phyloP scores from a whole-genome alignment of 805 yeast species.

The Metschnikowia kunwiensis region DNA sequence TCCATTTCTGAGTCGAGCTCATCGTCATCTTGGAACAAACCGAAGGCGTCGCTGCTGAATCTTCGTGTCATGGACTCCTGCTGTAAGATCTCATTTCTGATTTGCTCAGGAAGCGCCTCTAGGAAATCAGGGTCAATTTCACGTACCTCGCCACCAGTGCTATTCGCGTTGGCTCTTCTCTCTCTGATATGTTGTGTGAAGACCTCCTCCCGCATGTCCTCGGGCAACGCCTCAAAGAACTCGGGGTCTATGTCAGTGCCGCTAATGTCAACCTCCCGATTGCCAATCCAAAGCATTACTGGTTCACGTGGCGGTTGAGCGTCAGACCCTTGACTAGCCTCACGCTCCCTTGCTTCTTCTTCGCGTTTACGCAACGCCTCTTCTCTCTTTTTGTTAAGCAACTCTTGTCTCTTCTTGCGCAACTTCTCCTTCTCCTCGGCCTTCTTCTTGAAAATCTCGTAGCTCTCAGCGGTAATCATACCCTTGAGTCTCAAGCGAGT shows the following conservation, averaged over 20 bases:
- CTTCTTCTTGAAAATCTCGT: constrained; percentile 31
- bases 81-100: constrained; percentile 60
- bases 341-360: constrained; percentile 25
- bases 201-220: constrained; percentile 89
- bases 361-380: constrained; percentile 28
- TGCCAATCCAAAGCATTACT: constrained; percentile 69
- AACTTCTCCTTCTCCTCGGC: constrained; percentile 26
- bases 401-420: constrained; percentile 30
- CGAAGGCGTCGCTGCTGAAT: constrained; percentile 23
- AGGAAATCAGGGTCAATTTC: constrained; percentile 80
- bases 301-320: constrained; percentile 37
- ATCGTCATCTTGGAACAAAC: constrained; percentile 18
- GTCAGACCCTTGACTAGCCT: constrained; percentile 2
- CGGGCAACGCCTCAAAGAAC: constrained; percentile 85
- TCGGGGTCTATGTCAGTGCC: constrained; percentile 93
- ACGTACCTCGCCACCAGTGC: constrained; percentile 43
- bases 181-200: constrained; percentile 80
- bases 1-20: constrained; percentile 23
- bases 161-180: constrained; percentile 57
- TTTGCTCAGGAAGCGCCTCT: constrained; percentile 69
- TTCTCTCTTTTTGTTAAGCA: constrained; percentile 27
- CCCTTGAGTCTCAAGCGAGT: constrained; percentile 18
- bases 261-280: constrained; percentile 74
- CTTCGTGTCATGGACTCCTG: constrained; percentile 51
- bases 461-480: constrained; percentile 48